Evolutionary conservation across 139 green algal genomes (phyloP), one percentile per base, ranked within the genome.

Genomic region (Volvox reticuliferus): DNA sequence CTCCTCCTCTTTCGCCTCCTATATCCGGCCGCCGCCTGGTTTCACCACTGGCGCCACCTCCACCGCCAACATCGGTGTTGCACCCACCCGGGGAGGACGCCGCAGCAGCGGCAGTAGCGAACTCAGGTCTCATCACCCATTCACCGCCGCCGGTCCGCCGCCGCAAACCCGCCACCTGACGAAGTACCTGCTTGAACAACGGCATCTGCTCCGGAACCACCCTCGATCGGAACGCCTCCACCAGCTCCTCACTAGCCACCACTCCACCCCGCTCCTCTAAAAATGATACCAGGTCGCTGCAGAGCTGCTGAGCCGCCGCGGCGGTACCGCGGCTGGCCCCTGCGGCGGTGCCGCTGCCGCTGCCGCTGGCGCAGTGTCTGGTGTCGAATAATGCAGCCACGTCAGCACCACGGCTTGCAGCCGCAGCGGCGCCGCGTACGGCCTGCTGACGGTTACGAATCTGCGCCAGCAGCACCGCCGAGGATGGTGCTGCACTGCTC

Each of bases 111-210:
- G 36, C 13, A 37, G 36, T 67, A 22, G 17, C 14, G 83, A 95
- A 96, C 68, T 96, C 95, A 5, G 73, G 20, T 62, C 89, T 93
- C n/a, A 98, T 91, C 81, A 93, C 87, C 96, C 96, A 98, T 61
- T 86, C 69, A 62, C 87, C 91, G 24, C 86, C 92, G 22, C 75
- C 89, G 12, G 24, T 78, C 16, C 82, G 62, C 75, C 86, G 78
- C 85, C 92, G 71, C 77, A 98, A 88, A 55, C 22, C 67, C 19
- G 96, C 96, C 84, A 98, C 77, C 33, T 83, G 88, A 33, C 75
- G 36, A 62, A 86, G 65, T 32, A 88, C 24, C 91, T 97, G 94
- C 76, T 95, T 93, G 89, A 98, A 98, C 82, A 98, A 44, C 2
- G 92, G 88, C 92, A 95, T 92, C 32, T 95, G 82, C 3, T 82